phyloP scores from a whole-genome alignment of 2,329 filamentous ascomycete species.

The Phyllosticta citriasiana region DNA sequence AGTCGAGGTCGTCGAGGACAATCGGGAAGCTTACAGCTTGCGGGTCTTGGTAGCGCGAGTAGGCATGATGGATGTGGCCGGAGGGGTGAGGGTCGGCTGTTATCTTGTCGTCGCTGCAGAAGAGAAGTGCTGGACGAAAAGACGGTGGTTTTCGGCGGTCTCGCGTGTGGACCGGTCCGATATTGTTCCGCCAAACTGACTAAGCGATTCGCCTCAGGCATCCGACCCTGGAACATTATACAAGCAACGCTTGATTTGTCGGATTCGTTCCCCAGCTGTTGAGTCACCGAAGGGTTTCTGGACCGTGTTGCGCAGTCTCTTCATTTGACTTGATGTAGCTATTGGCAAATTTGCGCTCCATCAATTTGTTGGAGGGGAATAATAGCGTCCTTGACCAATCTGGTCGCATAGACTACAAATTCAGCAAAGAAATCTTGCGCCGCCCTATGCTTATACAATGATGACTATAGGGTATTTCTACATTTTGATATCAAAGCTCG shows the following conservation, averaged over 20 bases:
- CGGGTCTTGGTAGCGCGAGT: conserved; percentile 66
- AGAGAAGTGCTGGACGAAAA: background rate
- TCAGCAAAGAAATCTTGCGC: background rate
- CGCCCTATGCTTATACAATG: background rate
- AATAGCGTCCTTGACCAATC: background rate
- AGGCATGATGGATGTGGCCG: conserved; percentile 44
- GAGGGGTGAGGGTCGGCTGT: background rate
- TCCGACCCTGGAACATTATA: background rate
- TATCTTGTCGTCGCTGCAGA: background rate
- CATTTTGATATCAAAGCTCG: conserved; percentile 84
- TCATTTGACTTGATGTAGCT: background rate
- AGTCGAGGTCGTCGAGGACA: conserved; percentile 38
- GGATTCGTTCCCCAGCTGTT: background rate
- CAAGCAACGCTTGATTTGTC: background rate
- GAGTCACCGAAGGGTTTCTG: background rate
- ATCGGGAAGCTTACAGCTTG: conserved; percentile 45
- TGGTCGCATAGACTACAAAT: background rate
- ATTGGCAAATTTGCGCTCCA: background rate
- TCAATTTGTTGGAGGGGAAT: background rate
- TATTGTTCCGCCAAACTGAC: background rate
- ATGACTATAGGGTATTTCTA: conserved; percentile 9
- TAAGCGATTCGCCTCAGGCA: background rate
- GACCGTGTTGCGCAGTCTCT: background rate
- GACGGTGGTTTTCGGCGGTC: background rate
- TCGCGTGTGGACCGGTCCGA: background rate